These are phyloP conservation scores for Sutorius australiensis DNA, from an alignment of 768 basidiomycete genomes.

Conservation along the genomic window DNA sequence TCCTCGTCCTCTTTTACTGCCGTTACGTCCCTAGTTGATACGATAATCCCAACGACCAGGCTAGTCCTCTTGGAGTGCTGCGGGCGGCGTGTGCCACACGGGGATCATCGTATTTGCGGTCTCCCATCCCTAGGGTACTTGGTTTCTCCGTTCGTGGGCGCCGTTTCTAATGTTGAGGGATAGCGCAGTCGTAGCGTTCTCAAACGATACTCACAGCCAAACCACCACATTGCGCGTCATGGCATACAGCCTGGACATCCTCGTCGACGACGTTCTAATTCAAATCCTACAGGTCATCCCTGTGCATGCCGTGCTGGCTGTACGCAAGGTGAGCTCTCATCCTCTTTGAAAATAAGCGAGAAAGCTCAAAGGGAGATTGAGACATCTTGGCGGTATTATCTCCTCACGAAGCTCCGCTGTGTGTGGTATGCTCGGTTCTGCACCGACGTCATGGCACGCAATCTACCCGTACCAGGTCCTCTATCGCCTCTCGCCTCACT, in stretches of 20 bases:
- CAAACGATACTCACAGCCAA: background rate
- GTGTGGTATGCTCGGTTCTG: constrained; percentile 24
- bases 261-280: constrained; percentile 28
- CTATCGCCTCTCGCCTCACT: constrained; percentile 8
- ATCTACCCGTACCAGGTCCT: constrained; percentile 22
- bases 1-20: background rate
- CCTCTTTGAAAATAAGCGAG: background rate
- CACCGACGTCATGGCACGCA: constrained; percentile 18
- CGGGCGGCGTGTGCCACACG: background rate
- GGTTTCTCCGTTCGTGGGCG: background rate
- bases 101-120: background rate
- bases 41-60: background rate
- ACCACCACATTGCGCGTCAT: background rate
- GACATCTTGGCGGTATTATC: constrained; percentile 29
- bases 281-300: constrained; percentile 16
- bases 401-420: constrained; percentile 23
- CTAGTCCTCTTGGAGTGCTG: background rate
- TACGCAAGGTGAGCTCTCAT: constrained; percentile 20
- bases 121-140: background rate
- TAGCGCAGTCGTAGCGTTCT: constrained; percentile 2
- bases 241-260: constrained; percentile 17
- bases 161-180: background rate
- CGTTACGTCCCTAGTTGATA: background rate
- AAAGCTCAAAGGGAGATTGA: constrained; percentile 2
- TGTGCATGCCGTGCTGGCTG: constrained; percentile 15